Conservation (phyloP, 345 rosid species). For the Ceriops tagal region DNA sequence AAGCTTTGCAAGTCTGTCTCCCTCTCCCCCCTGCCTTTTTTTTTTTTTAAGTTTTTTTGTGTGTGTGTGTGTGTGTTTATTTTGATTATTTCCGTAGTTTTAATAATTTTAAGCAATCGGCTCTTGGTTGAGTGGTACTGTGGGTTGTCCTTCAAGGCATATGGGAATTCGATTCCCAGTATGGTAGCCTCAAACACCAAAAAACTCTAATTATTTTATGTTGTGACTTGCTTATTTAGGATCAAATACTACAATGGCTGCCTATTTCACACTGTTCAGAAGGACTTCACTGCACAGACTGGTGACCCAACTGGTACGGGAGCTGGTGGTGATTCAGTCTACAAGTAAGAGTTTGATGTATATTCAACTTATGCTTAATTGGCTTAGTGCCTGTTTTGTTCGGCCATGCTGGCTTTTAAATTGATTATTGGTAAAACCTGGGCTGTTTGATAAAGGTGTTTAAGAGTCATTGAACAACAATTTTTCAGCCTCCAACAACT, state of each 20-base stretch:
- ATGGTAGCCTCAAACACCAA: too few species aligned
- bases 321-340: slow-evolving; percentile 77
- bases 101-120: too few species aligned
- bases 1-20: slow-evolving; percentile 81
- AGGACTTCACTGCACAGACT: slow-evolving; percentile 76
- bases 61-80: background rate
- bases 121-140: too few species aligned
- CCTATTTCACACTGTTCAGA: slow-evolving; percentile 81
- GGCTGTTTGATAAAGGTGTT: too few species aligned
- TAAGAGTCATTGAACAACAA: too few species aligned
- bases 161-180: too few species aligned
- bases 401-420: too few species aligned
- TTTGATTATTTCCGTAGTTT: background rate
- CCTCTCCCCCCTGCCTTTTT: background rate
- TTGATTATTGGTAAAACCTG: too few species aligned
- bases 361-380: background rate
- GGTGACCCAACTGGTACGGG: slow-evolving; percentile 91
- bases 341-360: slow-evolving; percentile 48
- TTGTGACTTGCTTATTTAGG: slow-evolving; percentile 37
- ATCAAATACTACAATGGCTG: slow-evolving; percentile 87
- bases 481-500: too few species aligned
- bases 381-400: background rate
- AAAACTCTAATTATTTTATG: background rate
- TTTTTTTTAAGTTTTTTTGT: background rate
- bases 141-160: too few species aligned